Percentiles rank a stretch among this genome's conserved stretches.
phyloP scores from a whole-genome alignment of 768 basidiomycete species.

The Mycena sanguinolenta region DNA sequence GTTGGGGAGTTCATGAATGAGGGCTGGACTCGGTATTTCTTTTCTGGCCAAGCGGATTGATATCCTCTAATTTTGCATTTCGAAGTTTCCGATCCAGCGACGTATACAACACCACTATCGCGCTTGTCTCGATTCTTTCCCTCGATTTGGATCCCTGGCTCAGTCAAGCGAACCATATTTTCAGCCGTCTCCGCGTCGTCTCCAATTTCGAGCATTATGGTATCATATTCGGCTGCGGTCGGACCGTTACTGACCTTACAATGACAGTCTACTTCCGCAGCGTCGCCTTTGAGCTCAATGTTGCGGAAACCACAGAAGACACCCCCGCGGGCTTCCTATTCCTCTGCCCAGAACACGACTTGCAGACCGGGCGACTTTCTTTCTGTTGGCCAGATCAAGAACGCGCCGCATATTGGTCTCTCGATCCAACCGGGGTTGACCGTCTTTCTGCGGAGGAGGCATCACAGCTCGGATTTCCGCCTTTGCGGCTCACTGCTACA shows the following conservation, averaged over 20 bases:
- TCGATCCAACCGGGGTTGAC: background rate
- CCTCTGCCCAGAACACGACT: background rate
- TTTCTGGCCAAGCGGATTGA: no score
- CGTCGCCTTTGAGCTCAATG: background rate
- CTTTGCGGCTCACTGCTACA: background rate
- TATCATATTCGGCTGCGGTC: background rate
- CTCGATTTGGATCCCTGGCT: background rate
- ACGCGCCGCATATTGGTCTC: background rate
- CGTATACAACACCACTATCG: background rate
- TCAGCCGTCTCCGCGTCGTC: background rate
- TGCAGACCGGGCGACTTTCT: background rate
- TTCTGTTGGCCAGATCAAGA: background rate
- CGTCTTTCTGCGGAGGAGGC: background rate
- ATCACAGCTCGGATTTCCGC: background rate
- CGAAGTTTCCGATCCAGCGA: background rate
- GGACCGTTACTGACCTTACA: background rate
- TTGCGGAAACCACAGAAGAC: background rate
- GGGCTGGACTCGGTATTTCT: no score
- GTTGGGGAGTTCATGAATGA: no score
- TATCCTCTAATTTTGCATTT: no score
- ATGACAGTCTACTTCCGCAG: background rate
- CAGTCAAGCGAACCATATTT: conserved; percentile 16
- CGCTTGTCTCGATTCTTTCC: background rate
- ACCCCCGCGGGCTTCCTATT: background rate
- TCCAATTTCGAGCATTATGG: background rate